Percentiles rank a stretch among this genome's conserved stretches.
Conservation (phyloP, 164 flowering plant genomes). For the Saururus chinensis region DNA sequence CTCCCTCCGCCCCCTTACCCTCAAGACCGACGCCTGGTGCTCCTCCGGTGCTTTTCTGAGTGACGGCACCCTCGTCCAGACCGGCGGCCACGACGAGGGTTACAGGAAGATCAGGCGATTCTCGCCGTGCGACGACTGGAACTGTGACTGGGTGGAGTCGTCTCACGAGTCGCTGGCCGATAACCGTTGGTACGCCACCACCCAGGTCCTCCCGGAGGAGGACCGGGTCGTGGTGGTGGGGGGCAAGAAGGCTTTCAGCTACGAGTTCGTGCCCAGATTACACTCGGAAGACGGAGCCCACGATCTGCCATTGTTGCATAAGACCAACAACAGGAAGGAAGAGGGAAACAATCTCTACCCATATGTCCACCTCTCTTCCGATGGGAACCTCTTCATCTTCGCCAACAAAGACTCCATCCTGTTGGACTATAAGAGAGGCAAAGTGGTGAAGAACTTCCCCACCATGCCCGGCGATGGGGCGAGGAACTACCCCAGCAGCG, state of each 20-base stretch:
- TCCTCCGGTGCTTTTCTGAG: slow-evolving; percentile 62
- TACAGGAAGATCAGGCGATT: slow-evolving; percentile 28
- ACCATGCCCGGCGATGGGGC: slow-evolving; percentile 45
- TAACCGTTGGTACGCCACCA: slow-evolving; percentile 57
- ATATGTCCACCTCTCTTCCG: slow-evolving; percentile 53
- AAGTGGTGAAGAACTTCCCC: slow-evolving; percentile 48
- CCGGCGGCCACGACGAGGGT: slow-evolving; percentile 49
- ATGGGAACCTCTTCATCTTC: slow-evolving; percentile 65
- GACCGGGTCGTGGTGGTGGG: slow-evolving; percentile 53
- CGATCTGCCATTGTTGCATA: slow-evolving; percentile 43
- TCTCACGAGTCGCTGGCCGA: slow-evolving; percentile 6
- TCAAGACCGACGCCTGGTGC: slow-evolving; percentile 60
- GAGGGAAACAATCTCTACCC: slow-evolving; percentile 58
- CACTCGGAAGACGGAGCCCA: slow-evolving; percentile 12
- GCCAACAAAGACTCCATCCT: slow-evolving; percentile 61
- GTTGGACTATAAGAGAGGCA: slow-evolving; percentile 28
- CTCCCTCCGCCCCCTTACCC: slow-evolving; percentile 30
- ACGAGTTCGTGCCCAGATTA: slow-evolving; percentile 52
- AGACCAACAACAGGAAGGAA: slow-evolving; percentile 18
- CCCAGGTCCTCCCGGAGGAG: slow-evolving; percentile 32
- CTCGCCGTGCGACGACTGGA: slow-evolving; percentile 27
- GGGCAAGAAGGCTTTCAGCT: slow-evolving; percentile 35
- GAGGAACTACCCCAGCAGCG: slow-evolving; percentile 62
- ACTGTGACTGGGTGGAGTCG: slow-evolving; percentile 42
- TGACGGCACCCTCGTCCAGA: slow-evolving; percentile 51